These are phyloP conservation scores for Heliosperma pusillum DNA, from an alignment of 148 eudicot species.

Conservation along the genomic window DNA sequence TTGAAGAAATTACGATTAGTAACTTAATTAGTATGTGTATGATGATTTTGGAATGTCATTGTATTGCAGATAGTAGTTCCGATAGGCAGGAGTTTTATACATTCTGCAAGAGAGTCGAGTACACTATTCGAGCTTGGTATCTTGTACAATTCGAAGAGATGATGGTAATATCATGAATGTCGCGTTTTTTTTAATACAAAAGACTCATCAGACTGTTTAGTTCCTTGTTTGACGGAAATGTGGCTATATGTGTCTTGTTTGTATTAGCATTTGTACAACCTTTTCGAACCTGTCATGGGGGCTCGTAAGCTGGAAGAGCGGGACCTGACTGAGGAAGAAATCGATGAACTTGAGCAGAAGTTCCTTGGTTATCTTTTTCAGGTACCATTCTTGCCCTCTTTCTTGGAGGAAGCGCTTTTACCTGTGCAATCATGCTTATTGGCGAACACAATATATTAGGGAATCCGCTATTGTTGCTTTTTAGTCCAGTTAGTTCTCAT, in stretches of 20 bases:
- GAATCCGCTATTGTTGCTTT: too few species aligned
- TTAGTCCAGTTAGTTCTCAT: too few species aligned
- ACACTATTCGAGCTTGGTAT: too few species aligned
- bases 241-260: constrained; percentile 1
- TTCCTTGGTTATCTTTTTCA: constrained; percentile 65
- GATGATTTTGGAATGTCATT: constrained; percentile 6
- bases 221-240: background rate
- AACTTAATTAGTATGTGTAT: background rate
- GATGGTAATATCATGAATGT: constrained; percentile 43
- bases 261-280: constrained; percentile 64
- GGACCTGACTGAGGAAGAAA: constrained; percentile 46
- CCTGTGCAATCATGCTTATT: too few species aligned
- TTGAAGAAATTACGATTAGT: background rate
- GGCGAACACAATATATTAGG: too few species aligned
- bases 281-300: constrained; percentile 80
- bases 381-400: constrained; percentile 32
- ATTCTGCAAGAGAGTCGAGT: constrained; percentile 72
- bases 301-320: constrained; percentile 66
- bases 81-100: constrained; percentile 58
- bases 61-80: constrained; percentile 43
- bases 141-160: constrained; percentile 73
- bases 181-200: background rate
- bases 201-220: background rate
- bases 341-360: constrained; percentile 71
- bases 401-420: background rate